phyloP scores from a whole-genome alignment of 371 early-diverging fungal genomes.

The Mucor ambiguus region DNA sequence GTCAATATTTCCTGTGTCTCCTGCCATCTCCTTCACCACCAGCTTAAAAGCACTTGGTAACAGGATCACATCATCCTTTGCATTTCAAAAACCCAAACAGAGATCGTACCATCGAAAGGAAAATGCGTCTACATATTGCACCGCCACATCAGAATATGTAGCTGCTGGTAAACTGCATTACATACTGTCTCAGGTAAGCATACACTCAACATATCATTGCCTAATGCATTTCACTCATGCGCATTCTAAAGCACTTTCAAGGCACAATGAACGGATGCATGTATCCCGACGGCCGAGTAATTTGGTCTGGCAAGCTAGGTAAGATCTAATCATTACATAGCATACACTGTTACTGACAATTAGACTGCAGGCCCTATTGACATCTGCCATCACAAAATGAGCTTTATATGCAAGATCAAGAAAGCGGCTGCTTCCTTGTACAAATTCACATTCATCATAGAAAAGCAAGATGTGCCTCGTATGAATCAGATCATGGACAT shows the following conservation, averaged over 20 bases:
- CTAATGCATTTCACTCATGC: not conserved
- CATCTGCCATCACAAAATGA: not conserved
- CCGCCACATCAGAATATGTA: constrained; percentile 19
- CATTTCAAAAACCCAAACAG: not conserved
- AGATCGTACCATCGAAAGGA: not conserved
- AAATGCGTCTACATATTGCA: not conserved
- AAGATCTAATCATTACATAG: not conserved
- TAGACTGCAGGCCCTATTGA: not conserved
- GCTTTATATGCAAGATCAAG: constrained; percentile 4
- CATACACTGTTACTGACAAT: not conserved
- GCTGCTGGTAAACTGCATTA: constrained; percentile 33
- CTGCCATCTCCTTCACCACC: not conserved
- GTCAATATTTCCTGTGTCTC: not conserved
- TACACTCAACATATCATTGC: not conserved
- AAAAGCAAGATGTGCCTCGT: not conserved
- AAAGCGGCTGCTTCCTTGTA: not conserved
- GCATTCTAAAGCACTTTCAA: constrained; percentile 19
- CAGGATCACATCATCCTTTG: not conserved
- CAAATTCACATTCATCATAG: not conserved
- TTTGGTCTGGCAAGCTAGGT: constrained; percentile 19
- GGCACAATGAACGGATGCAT: constrained; percentile 23
- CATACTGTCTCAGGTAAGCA: constrained; percentile 20
- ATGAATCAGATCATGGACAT: not conserved
- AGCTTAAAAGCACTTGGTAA: not conserved
- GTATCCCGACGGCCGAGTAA: constrained; percentile 15